A percentile compares a stretch with the other conserved stretches of the same genome.
Evolutionary conservation across 1,284 basidiomycete species (phyloP).

Genomic region (Tausonia pullulans): DNA sequence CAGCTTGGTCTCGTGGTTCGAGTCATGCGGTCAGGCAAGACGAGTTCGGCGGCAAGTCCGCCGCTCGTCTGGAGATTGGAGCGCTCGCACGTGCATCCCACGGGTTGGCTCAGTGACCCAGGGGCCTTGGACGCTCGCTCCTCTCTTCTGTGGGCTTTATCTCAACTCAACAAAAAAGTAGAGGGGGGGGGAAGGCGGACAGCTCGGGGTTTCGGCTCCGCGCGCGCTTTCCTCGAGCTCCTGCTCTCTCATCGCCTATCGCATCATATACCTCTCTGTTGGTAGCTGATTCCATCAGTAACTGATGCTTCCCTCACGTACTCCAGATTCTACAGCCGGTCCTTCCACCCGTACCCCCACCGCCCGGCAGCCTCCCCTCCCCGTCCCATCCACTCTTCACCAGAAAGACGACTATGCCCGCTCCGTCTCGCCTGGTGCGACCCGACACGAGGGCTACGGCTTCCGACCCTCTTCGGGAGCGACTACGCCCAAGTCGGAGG

Average conservation of each 20-base stretch:
- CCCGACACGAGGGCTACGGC: slow-evolving; percentile 60
- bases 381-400: background rate
- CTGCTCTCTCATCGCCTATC: background rate
- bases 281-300: background rate
- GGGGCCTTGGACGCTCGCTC: background rate
- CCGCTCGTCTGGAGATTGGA: no score
- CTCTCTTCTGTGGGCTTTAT: background rate
- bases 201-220: background rate
- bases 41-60: background rate
- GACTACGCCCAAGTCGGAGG: slow-evolving; percentile 41
- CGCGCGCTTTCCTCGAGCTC: background rate
- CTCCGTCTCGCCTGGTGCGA: slow-evolving; percentile 9
- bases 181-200: no score
- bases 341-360: background rate
- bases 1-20: background rate
- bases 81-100: background rate
- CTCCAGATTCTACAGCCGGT: background rate
- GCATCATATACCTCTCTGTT: background rate
- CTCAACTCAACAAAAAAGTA: no score
- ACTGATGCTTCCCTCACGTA: background rate
- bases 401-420: slow-evolving; percentile 11
- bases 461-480: slow-evolving; percentile 58
- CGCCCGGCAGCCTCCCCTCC: background rate
- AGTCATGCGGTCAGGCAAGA: background rate
- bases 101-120: background rate